These are phyloP conservation scores for Tulasnella sp. DNA, from an alignment of 768 basidiomycete species.

Conservation along the genomic window DNA sequence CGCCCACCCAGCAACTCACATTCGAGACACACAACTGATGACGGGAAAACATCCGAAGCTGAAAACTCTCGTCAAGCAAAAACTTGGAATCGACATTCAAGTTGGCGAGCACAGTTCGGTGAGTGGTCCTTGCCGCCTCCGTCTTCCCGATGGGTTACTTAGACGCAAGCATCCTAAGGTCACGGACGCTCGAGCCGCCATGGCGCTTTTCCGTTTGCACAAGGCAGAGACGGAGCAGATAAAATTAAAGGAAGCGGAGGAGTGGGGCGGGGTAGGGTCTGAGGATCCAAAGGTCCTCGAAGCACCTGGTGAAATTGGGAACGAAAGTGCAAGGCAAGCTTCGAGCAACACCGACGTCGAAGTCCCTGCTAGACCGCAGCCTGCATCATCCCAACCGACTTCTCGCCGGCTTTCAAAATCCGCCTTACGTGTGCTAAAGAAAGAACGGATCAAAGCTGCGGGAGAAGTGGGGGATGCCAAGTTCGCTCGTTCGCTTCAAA, in stretches of 20 bases:
- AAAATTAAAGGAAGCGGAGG: not conserved
- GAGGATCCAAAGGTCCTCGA: not conserved
- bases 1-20: conserved; percentile 60
- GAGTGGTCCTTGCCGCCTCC: conserved; percentile 35
- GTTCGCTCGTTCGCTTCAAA: not conserved
- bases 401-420: not conserved
- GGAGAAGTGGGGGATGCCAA: not conserved
- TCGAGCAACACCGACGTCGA: not conserved
- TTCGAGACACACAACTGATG: conserved; percentile 66
- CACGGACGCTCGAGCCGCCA: conserved; percentile 88
- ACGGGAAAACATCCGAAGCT: conserved; percentile 50
- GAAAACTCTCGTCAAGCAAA: conserved; percentile 71
- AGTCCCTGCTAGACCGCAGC: not conserved
- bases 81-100: conserved; percentile 77
- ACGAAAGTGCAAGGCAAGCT: not conserved
- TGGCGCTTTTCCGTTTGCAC: conserved; percentile 85
- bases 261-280: not conserved
- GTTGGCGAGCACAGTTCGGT: conserved; percentile 88
- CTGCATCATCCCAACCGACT: too few species aligned
- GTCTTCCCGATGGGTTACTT: not conserved
- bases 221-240: not conserved
- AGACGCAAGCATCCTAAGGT: conserved; percentile 48
- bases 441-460: not conserved
- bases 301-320: not conserved
- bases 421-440: not conserved